Base-by-base conservation (phyloP, 352 stramenopile species). In the Pythium brassicae region DNA sequence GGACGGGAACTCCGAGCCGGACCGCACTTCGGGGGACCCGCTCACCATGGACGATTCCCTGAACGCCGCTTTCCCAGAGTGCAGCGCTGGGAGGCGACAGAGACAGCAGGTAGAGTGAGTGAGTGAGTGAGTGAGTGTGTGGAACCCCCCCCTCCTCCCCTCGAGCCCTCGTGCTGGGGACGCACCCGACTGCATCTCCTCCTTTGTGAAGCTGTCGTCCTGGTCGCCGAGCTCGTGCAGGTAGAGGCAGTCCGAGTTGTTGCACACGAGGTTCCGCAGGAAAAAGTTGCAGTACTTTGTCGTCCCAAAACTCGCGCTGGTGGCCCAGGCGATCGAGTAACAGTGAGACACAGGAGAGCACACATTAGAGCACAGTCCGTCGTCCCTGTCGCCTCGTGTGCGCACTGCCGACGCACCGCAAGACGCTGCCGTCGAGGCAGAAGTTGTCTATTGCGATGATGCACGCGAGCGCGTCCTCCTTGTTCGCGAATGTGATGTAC, bases 241-340 rank as follows among this genome's bases (percentile, higher is more conserved):
- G 63, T 98, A 98, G 8, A 98, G 71, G 63, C 94, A 98, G 32
- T 98, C 94, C 0, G 89, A 80, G 61, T 98, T 98, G 68, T 91
- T 97, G 65, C 94, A 98, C 50, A 80, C 66, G 48, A 96, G 76
- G 60, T 91, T 92, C 6, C 87, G 76, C 34, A 98, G 65, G 59
- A 98, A 98, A 57, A 88, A 92, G 67, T 97, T 97, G 73, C 94
- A 98, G 65, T 98, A 98, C 72, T 98, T 98, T 55, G 90, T 98
- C 15, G 92, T 98, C 17, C 94, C 94, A 69, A 97, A 98, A 25
- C 83, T 96, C 9, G 91, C 92, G 25, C 89, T 96, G 34, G 22
- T 25, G 6, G 19, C 19, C 25, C 14, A 2, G 12, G 32, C 6
- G 32, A 9, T 11, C 9, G 32, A 37, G 32, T 37, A 11, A 14